Base-by-base conservation (phyloP, 768 basidiomycete species). In the Leccinellum luteum region DNA sequence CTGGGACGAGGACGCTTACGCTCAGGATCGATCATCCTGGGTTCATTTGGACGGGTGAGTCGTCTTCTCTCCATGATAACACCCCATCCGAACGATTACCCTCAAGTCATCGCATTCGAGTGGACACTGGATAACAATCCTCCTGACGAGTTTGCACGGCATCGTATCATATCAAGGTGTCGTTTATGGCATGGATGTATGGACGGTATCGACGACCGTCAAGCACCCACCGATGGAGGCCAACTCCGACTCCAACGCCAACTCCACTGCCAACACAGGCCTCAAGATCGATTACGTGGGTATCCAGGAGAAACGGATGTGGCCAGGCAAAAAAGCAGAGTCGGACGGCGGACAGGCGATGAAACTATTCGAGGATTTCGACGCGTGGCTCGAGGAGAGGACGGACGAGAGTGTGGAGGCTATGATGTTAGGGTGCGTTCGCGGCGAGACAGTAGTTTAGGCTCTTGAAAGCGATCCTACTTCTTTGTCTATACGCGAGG, bases 101-200 rank as follows among this genome's bases (percentile, higher is more conserved):
- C 54, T 55, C 43, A 64, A 85, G 93, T 90, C 4, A 81, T 98
- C 54, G 89, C 94, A 0, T 97, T 98, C 66, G 73, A 81, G 53
- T 98, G 95, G 95, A 85, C 83, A 15, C 77, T 94, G 35, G 89
- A 92, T 61, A 77, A 86, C 60, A 82, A 84, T 54, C 94, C 96
- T 1, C 91, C 92, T 0, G 72, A 84, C 52, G 89, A 90, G 56
- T 76, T 79, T 62, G 82, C 81, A 7, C 81, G 94, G 8, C 96
- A 98, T 66, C 91, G 93, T 64, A 83, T 98, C 91, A 94, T 64
- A 83, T 98, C 74, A 97, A 94, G 68, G 92, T 95, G 69, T 92
- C 84, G 0, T 93, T 71, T 92, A 92, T 63, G 89, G 87, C 1
- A 80, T 80, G 10, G 83, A 91, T 56, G 77, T 79, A 0, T 95